Conservation (phyloP, 2,329 filamentous ascomycete species). For the Pseudogymnoascus sp. region DNA sequence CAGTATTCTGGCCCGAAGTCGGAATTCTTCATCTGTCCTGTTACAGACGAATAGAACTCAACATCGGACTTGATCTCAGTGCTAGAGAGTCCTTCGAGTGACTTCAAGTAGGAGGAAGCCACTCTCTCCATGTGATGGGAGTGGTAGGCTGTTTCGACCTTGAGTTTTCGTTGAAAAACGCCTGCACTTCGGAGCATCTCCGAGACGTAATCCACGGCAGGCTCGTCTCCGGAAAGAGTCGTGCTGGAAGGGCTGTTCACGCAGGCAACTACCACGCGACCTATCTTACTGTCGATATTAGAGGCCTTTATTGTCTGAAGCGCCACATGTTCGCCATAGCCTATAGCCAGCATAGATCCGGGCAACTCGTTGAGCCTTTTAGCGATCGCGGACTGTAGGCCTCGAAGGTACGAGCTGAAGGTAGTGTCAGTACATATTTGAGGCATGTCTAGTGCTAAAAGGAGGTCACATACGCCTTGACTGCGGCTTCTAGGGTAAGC, state of each 20-base stretch:
- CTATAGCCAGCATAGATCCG: constrained; percentile 26
- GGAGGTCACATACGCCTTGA: constrained; percentile 20
- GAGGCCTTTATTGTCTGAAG: not conserved
- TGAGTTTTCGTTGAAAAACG: constrained; percentile 18
- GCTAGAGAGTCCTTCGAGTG: constrained; percentile 13
- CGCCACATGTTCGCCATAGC: constrained; percentile 21
- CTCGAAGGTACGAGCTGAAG: constrained; percentile 37
- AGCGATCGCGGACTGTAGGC: constrained; percentile 30
- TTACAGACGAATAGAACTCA: not conserved
- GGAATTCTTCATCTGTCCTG: not conserved
- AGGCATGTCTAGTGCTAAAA: not conserved
- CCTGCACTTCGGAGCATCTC: constrained; percentile 15
- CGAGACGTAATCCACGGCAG: constrained; percentile 12
- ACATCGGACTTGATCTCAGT: not conserved
- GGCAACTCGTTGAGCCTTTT: constrained; percentile 31
- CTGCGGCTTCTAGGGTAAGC: constrained; percentile 28
- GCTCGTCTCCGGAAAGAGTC: constrained; percentile 21
- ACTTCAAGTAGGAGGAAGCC: constrained; percentile 21
- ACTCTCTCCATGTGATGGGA: constrained; percentile 30
- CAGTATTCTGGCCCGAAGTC: constrained; percentile 33
- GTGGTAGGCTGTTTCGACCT: constrained; percentile 24
- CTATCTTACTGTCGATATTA: constrained; percentile 1
- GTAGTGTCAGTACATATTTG: not conserved
- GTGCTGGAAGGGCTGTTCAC: constrained; percentile 24
- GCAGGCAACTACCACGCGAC: constrained; percentile 28